Evolutionary conservation across 2,329 filamentous ascomycete species (phyloP), one percentile per base, ranked within the genome.

Genomic region (Xylaria polymorpha): DNA sequence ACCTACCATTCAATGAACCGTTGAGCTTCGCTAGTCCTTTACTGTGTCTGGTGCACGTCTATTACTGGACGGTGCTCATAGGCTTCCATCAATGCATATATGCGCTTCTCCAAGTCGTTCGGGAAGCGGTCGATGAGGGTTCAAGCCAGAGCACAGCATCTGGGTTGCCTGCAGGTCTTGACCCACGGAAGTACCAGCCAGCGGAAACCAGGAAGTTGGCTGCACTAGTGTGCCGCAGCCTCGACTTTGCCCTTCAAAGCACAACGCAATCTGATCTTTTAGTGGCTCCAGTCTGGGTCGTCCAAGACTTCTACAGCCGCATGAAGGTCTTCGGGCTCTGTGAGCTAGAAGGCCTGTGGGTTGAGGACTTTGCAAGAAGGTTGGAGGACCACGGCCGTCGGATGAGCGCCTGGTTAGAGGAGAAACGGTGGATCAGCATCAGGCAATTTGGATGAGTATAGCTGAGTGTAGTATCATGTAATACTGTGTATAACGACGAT

Each of bases 11-110:
- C 70, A 74, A 79, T 14, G 82, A 83, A 50, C 76, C 79, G 1
- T 83, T 84, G 69, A 79, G 77, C 12, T 88, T 88, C 74, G 79
- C 78, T 35, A 81, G 85, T 72, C 74, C 80, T 20, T 72, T 80
- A 14, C 81, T 83, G 0, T 84, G 86, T 0, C 71, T 87, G 39
- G 80, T 81, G 55, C 83, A 88, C 70, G 76, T 87, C 14, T 85
- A 86, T 74, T 88, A 87, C 75, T 88, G 86, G 86, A 82, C 85
- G 69, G 76, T 82, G 0, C 82, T 86, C 55, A 79, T 88, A 35
- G 71, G 84, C 14, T 82, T 89, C 56, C 83, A 85, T 69, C 83
- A 81, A 10, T 85, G 82, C 72, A 81, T 88, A 48, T 82, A 83
- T 67, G 73, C 74, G 18, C 77, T 89, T 18, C 80, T 87, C 66